Evolutionary conservation across 2,329 filamentous ascomycete genomes (phyloP).

Genomic region (Colletotrichum sansevieriae): DNA sequence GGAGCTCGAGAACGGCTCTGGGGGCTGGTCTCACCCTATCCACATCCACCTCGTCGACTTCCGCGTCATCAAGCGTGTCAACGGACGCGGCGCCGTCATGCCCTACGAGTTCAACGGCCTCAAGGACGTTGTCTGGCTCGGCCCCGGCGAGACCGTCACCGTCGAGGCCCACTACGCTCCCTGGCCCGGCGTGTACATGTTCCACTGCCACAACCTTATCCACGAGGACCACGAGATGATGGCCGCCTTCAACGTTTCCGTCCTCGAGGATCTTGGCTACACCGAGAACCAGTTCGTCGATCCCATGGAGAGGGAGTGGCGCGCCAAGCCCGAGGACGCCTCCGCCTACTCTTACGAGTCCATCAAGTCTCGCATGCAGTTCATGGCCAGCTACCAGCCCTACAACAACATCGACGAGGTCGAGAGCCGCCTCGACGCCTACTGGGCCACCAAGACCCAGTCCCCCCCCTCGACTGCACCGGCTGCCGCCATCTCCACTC

Average conservation of each 20-base stretch:
- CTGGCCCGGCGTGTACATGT: conserved; percentile 64
- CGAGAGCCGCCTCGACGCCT: conserved; percentile 48
- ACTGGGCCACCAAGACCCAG: conserved; percentile 46
- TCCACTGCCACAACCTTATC: conserved; percentile 59
- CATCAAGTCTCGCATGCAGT: conserved; percentile 48
- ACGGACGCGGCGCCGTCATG: conserved; percentile 50
- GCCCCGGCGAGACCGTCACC: conserved; percentile 58
- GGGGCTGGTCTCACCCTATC: conserved; percentile 59
- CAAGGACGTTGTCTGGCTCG: conserved; percentile 67
- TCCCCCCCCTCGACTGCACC: background rate
- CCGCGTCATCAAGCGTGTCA: conserved; percentile 51
- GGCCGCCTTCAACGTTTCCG: conserved; percentile 58
- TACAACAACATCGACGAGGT: conserved; percentile 51
- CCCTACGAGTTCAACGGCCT: conserved; percentile 63
- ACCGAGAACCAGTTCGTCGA: conserved; percentile 53
- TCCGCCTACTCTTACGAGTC: conserved; percentile 46
- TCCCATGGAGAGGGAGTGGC: conserved; percentile 54
- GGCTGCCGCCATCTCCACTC: background rate
- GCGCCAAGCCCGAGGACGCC: conserved; percentile 47
- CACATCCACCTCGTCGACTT: too few species aligned
- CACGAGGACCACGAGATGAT: conserved; percentile 60
- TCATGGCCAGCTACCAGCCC: conserved; percentile 50
- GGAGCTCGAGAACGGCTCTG: conserved; percentile 57
- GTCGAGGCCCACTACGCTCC: conserved; percentile 64
- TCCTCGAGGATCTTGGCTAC: conserved; percentile 53